phyloP scores from a whole-genome alignment of 805 yeast genomes.

The Ogataea haglerorum region DNA sequence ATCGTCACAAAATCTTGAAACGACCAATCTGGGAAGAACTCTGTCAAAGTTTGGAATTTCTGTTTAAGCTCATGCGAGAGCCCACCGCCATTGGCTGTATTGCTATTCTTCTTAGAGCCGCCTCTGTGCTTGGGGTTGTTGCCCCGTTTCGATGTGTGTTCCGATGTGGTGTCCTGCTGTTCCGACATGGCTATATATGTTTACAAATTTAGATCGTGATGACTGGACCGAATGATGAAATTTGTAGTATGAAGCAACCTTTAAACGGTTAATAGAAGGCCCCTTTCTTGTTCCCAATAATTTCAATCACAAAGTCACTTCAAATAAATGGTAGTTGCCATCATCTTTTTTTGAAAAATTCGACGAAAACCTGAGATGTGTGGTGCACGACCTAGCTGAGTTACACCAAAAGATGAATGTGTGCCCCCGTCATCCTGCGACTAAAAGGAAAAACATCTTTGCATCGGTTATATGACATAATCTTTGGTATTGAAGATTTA shows the following conservation, averaged over 20 bases:
- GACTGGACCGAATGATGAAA: constrained; percentile 9
- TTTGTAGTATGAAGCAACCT: constrained; percentile 7
- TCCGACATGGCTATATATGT: constrained; percentile 28
- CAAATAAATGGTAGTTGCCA: constrained; percentile 17
- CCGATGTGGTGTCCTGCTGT: constrained; percentile 25
- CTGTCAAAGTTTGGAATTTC: constrained; percentile 58
- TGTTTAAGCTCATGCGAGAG: constrained; percentile 29
- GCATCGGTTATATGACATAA: background rate
- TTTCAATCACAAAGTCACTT: constrained; percentile 13
- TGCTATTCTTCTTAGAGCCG: constrained; percentile 43
- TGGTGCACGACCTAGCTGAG: constrained; percentile 10
- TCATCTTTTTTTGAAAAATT: constrained; percentile 19
- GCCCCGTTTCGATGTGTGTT: constrained; percentile 20
- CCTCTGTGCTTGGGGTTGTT: constrained; percentile 37
- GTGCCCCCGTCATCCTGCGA: background rate
- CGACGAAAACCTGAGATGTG: constrained; percentile 16
- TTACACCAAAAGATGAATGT: background rate
- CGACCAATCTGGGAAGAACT: constrained; percentile 94
- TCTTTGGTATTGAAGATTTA: background rate
- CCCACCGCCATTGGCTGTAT: constrained; percentile 15
- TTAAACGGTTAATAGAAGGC: constrained; percentile 3
- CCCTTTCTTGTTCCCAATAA: constrained; percentile 8
- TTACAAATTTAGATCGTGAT: constrained; percentile 8
- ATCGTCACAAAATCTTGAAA: constrained; percentile 75
- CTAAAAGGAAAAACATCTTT: background rate